Percentiles rank a stretch among this genome's conserved stretches.
phyloP scores from a whole-genome alignment of 495 filamentous ascomycete species.

The Podospora sp. region DNA sequence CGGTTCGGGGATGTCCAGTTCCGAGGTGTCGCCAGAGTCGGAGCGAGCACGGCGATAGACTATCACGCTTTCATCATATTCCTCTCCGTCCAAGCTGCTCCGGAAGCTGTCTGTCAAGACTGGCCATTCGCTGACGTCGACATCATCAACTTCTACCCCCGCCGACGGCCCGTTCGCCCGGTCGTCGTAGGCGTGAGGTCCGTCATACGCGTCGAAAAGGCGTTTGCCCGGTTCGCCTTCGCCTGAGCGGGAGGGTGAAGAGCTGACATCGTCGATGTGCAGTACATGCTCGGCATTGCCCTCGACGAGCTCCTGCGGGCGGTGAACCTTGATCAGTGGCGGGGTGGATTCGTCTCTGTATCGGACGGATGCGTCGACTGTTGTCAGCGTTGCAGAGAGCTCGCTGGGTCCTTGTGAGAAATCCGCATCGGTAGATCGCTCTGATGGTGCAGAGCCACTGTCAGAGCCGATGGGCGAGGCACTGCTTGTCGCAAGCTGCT shows the following conservation, averaged over 20 bases:
- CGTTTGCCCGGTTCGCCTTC: not conserved
- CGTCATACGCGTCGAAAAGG: constrained; percentile 2
- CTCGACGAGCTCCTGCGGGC: constrained; percentile 21
- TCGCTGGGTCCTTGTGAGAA: constrained; percentile 6
- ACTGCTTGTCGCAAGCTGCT: not conserved
- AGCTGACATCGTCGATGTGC: not conserved
- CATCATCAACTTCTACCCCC: not conserved
- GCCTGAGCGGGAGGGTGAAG: not conserved
- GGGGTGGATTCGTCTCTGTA: constrained; percentile 14
- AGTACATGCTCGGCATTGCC: too few species aligned
- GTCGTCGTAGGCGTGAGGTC: constrained; percentile 2
- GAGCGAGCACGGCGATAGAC: constrained; percentile 9
- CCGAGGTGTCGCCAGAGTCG: constrained; percentile 27
- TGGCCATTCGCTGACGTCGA: constrained; percentile 1
- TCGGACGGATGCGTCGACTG: constrained; percentile 15
- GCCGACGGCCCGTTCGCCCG: not conserved
- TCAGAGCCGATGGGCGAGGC: constrained; percentile 6
- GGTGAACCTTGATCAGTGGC: constrained; percentile 30
- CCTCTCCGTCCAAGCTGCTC: not conserved
- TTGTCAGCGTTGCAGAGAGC: constrained; percentile 14
- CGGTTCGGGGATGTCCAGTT: constrained; percentile 20
- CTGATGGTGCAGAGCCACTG: not conserved
- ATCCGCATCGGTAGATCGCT: constrained; percentile 9
- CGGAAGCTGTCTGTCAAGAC: not conserved
- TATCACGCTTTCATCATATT: not conserved